Evolutionary conservation across 106 monocot genomes (phyloP).

Genomic region (Ottelia alismoides): DNA sequence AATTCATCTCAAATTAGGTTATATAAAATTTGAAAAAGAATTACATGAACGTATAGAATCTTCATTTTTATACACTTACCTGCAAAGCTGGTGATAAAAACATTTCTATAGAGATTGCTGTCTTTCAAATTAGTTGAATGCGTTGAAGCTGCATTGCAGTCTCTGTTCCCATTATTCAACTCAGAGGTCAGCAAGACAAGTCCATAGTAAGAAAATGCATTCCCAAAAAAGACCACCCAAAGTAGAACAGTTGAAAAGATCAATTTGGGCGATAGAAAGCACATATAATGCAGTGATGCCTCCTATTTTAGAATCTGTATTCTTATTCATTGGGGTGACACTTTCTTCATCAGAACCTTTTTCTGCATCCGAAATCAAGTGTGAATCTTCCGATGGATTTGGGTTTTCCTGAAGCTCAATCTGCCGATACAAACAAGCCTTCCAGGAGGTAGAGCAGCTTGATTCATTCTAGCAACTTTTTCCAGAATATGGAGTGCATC

Average conservation of each 20-base stretch:
- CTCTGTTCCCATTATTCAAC: no score
- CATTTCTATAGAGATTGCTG: slow-evolving; percentile 36
- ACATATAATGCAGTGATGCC: slow-evolving; percentile 16
- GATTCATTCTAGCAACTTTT: slow-evolving; percentile 45
- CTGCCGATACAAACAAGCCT: slow-evolving; percentile 20
- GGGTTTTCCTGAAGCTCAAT: slow-evolving; percentile 6
- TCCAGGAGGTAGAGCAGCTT: slow-evolving; percentile 33
- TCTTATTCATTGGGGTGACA: slow-evolving; percentile 1
- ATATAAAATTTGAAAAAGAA: no score
- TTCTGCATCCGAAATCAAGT: no score
- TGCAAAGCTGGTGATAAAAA: slow-evolving; percentile 67
- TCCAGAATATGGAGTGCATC: slow-evolving; percentile 39
- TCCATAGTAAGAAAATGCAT: no score
- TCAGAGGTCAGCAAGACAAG: no score
- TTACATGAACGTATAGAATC: no score
- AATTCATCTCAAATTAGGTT: no score
- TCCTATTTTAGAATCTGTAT: slow-evolving; percentile 17
- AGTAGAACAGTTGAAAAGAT: slow-evolving; percentile 44
- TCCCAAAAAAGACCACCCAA: no score
- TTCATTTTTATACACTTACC: no score
- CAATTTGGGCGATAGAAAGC: slow-evolving; percentile 36
- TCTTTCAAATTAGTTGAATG: slow-evolving; percentile 4
- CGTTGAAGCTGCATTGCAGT: slow-evolving; percentile 16
- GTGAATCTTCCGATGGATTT: slow-evolving; percentile 14
- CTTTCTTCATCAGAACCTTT: no score